Conservation (phyloP, 768 basidiomycete species). For the Agrocybe chaxingu region DNA sequence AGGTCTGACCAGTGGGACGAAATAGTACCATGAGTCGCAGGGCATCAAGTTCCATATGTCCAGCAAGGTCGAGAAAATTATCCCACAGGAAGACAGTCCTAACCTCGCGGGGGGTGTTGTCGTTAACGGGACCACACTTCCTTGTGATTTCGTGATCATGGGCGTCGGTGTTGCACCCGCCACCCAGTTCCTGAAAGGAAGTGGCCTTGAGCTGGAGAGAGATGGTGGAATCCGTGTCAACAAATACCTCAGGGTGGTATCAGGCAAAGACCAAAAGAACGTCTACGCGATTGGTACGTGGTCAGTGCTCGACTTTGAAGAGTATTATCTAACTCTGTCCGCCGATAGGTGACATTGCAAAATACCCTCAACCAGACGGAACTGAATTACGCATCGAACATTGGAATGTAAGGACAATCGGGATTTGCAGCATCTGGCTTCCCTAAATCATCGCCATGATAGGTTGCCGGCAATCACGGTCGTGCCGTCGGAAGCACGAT, state of each 20-base stretch:
- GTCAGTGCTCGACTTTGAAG: not conserved
- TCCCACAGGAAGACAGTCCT: constrained; percentile 49
- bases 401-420: constrained; percentile 66
- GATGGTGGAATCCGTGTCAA: constrained; percentile 80
- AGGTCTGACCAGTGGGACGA: not conserved
- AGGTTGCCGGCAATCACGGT: constrained; percentile 86
- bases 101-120: constrained; percentile 61
- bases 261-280: constrained; percentile 37
- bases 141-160: constrained; percentile 78
- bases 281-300: constrained; percentile 69
- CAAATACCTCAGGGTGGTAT: constrained; percentile 60
- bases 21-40: constrained; percentile 73
- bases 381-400: constrained; percentile 72
- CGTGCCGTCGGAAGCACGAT: constrained; percentile 81
- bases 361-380: constrained; percentile 64
- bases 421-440: too few species aligned
- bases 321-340: not conserved
- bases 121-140: constrained; percentile 59
- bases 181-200: constrained; percentile 74
- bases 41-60: constrained; percentile 85
- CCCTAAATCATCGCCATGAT: not conserved
- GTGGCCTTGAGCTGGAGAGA: constrained; percentile 64
- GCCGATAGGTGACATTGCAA: constrained; percentile 69
- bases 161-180: constrained; percentile 86
- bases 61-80: constrained; percentile 64